A percentile compares a stretch with the other conserved stretches of the same genome.
These are phyloP conservation scores for Aspergillus baeticus DNA, from an alignment of 495 filamentous ascomycete genomes.

Conservation along the genomic window DNA sequence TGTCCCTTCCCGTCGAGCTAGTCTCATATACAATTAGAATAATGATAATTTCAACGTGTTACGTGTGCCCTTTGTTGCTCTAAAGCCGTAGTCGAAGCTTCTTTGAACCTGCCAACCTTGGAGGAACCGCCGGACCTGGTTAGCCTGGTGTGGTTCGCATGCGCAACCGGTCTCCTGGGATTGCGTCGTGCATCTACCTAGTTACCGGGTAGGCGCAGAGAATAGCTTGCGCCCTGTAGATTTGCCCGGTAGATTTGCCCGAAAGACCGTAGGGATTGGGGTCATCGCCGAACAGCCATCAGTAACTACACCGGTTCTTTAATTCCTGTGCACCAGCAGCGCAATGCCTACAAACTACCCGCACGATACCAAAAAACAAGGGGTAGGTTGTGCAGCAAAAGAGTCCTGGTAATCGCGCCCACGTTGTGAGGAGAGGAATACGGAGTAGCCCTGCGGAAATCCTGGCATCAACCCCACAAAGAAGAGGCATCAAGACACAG, in stretches of 20 bases:
- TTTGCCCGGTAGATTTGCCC: no score
- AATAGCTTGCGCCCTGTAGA: not conserved
- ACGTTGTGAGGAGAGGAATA: not conserved
- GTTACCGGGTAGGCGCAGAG: not conserved
- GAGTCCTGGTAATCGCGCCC: not conserved
- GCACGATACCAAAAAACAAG: not conserved
- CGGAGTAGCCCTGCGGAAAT: not conserved
- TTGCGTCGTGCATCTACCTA: not conserved
- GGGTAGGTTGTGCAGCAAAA: not conserved
- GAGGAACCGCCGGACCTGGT: not conserved
- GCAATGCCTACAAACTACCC: not conserved
- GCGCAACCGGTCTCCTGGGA: not conserved
- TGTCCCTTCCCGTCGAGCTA: not conserved
- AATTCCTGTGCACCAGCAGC: not conserved
- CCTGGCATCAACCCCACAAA: not conserved
- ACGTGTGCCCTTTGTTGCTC: not conserved
- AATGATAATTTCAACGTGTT: not conserved
- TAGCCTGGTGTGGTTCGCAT: not conserved
- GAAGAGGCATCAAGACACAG: not conserved
- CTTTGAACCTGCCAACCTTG: not conserved
- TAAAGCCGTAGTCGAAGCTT: not conserved
- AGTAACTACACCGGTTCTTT: not conserved
- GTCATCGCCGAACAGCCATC: not conserved
- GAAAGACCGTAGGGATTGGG: not conserved
- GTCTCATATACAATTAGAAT: not conserved